phyloP scores from a whole-genome alignment of 2,329 filamentous ascomycete genomes.

The Lachnellula subtilissima region DNA sequence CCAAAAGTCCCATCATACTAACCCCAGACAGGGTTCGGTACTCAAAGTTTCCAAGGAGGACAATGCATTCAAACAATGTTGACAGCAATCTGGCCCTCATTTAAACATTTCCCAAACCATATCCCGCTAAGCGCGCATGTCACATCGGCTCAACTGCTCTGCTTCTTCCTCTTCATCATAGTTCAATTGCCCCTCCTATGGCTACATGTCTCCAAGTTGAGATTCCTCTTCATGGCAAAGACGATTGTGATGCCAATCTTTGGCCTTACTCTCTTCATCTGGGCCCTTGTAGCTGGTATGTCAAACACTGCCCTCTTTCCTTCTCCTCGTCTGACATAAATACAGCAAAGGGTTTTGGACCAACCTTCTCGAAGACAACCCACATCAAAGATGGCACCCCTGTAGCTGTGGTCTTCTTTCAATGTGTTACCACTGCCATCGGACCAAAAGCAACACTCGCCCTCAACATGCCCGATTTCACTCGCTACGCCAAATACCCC shows the following conservation, averaged over 20 bases:
- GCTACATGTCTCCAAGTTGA: constrained; percentile 41
- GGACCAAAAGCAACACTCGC: constrained; percentile 9
- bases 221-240: constrained; percentile 47
- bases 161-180: constrained; percentile 40
- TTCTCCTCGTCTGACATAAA: background rate
- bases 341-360: background rate
- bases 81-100: constrained; percentile 47
- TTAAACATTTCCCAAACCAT: constrained; percentile 44
- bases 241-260: constrained; percentile 15
- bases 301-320: no score
- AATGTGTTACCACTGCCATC: background rate
- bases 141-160: constrained; percentile 48
- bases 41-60: constrained; percentile 22
- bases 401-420: background rate
- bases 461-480: constrained; percentile 38
- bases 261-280: background rate
- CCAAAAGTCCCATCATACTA: background rate
- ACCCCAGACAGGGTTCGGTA: constrained; percentile 15
- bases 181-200: constrained; percentile 35
- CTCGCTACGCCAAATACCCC: constrained; percentile 29
- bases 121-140: constrained; percentile 44
- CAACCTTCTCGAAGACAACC: background rate
- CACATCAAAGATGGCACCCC: background rate
- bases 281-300: background rate
- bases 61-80: constrained; percentile 32